A percentile compares a stretch with the other conserved stretches of the same genome.
These are phyloP conservation scores for Diplogelasinospora grovesii DNA, from an alignment of 495 filamentous ascomycete species.

Conservation along the genomic window DNA sequence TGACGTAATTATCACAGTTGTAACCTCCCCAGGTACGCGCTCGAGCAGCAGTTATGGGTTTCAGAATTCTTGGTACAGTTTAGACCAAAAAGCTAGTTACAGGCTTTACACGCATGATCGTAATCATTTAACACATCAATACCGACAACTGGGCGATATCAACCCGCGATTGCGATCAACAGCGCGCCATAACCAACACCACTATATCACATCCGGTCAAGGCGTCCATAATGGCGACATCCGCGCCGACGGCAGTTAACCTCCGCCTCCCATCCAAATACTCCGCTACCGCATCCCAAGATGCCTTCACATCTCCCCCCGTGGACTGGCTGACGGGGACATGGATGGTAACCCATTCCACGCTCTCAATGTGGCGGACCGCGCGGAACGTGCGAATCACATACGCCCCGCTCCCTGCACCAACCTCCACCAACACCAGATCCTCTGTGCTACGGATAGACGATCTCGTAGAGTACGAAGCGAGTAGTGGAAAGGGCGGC, in stretches of 20 bases:
- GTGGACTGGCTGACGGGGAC: slow-evolving; percentile 56
- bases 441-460: slow-evolving; percentile 43
- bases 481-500: slow-evolving; percentile 33
- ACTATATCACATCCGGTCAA: too few species aligned
- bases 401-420: slow-evolving; percentile 46
- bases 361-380: slow-evolving; percentile 66
- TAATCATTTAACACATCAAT: too few species aligned
- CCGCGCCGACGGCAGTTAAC: slow-evolving; percentile 15
- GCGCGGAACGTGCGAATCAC: slow-evolving; percentile 70
- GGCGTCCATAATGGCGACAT: slow-evolving; percentile 7
- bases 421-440: slow-evolving; percentile 2
- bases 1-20: too few species aligned
- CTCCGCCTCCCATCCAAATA: slow-evolving; percentile 42
- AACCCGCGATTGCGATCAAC: too few species aligned
- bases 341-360: slow-evolving; percentile 72
- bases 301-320: slow-evolving; percentile 42
- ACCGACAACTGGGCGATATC: too few species aligned
- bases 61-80: too few species aligned
- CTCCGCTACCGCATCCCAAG: slow-evolving; percentile 14
- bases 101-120: too few species aligned
- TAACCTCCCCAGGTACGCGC: too few species aligned
- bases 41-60: too few species aligned
- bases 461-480: slow-evolving; percentile 62
- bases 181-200: background rate
- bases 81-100: too few species aligned